phyloP scores from a whole-genome alignment of 805 yeast genomes.

The Yarrowia divulgata region DNA sequence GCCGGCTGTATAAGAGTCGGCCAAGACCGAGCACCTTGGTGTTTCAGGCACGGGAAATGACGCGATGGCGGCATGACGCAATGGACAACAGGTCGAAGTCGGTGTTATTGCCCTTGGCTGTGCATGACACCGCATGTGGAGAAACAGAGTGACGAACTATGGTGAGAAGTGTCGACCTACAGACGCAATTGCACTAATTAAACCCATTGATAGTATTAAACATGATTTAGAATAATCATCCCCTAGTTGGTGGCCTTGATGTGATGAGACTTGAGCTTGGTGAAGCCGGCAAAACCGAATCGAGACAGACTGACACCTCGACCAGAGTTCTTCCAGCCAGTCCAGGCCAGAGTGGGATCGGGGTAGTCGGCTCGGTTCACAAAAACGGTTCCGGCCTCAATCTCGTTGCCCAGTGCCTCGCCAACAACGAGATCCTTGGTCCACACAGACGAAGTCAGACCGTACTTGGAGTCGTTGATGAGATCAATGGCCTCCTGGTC shows the following conservation, averaged over 20 bases:
- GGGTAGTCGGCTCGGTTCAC: slow-evolving; percentile 71
- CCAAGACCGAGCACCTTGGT: no score
- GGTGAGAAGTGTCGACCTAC: no score
- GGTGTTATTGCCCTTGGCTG: background rate
- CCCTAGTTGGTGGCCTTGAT: slow-evolving; percentile 42
- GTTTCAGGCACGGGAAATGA: slow-evolving; percentile 25
- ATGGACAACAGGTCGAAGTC: background rate
- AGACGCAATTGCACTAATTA: no score
- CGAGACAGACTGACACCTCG: slow-evolving; percentile 75
- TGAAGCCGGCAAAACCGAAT: slow-evolving; percentile 60
- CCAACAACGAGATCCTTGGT: slow-evolving; percentile 73
- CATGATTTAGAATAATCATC: no score
- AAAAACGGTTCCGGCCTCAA: slow-evolving; percentile 71
- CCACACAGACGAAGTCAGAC: slow-evolving; percentile 89
- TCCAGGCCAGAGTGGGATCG: slow-evolving; percentile 71
- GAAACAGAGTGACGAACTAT: no score
- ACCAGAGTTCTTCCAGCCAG: slow-evolving; percentile 77
- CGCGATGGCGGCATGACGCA: slow-evolving; percentile 8
- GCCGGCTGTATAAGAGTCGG: background rate
- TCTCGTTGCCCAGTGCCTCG: slow-evolving; percentile 63
- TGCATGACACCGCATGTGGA: background rate
- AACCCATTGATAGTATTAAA: no score
- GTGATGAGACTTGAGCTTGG: slow-evolving; percentile 50
- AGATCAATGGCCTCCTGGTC: slow-evolving; percentile 74
- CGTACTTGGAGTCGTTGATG: slow-evolving; percentile 81